A percentile compares a stretch with the other conserved stretches of the same genome.
phyloP scores from a whole-genome alignment of 352 stramenopile genomes.

The Peronospora farinosa region DNA sequence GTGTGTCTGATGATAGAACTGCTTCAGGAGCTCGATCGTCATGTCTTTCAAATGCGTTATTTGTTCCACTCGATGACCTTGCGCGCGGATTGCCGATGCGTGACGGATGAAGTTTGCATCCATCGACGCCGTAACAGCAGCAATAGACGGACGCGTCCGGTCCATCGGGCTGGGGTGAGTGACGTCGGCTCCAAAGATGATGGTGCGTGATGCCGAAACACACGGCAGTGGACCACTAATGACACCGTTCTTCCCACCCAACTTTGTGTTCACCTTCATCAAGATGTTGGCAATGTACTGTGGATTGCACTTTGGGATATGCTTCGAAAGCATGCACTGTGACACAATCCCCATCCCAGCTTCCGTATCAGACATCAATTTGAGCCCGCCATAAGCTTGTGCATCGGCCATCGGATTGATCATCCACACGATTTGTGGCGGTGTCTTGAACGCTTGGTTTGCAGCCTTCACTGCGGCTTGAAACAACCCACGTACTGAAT shows the following conservation, averaged over 20 bases:
- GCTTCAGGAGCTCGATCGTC: slow-evolving; percentile 59
- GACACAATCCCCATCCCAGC: slow-evolving; percentile 54
- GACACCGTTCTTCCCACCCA: slow-evolving; percentile 58
- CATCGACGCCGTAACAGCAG: slow-evolving; percentile 76
- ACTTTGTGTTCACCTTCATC: slow-evolving; percentile 76
- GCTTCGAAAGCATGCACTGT: slow-evolving; percentile 72
- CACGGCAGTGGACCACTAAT: slow-evolving; percentile 40
- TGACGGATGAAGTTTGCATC: slow-evolving; percentile 69
- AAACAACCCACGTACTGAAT: slow-evolving; percentile 38
- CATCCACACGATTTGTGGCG: slow-evolving; percentile 54
- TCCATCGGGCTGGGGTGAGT: slow-evolving; percentile 74
- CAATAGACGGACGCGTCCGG: slow-evolving; percentile 66
- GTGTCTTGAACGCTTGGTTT: slow-evolving; percentile 19
- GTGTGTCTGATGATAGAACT: slow-evolving; percentile 53
- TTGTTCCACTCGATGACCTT: slow-evolving; percentile 76
- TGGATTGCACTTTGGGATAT: slow-evolving; percentile 47
- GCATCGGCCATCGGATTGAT: slow-evolving; percentile 44
- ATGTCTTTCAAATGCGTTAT: slow-evolving; percentile 65
- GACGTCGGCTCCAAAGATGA: slow-evolving; percentile 82
- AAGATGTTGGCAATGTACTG: slow-evolving; percentile 74
- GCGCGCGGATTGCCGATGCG: slow-evolving; percentile 51
- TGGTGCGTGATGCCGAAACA: slow-evolving; percentile 46
- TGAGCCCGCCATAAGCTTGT: slow-evolving; percentile 56
- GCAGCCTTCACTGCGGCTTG: slow-evolving; percentile 33
- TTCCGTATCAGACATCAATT: slow-evolving; percentile 64